A percentile compares a stretch with the other conserved stretches of the same genome.
Evolutionary conservation across 106 monocot genomes (phyloP).

Genomic region (Apostasia ramifera): DNA sequence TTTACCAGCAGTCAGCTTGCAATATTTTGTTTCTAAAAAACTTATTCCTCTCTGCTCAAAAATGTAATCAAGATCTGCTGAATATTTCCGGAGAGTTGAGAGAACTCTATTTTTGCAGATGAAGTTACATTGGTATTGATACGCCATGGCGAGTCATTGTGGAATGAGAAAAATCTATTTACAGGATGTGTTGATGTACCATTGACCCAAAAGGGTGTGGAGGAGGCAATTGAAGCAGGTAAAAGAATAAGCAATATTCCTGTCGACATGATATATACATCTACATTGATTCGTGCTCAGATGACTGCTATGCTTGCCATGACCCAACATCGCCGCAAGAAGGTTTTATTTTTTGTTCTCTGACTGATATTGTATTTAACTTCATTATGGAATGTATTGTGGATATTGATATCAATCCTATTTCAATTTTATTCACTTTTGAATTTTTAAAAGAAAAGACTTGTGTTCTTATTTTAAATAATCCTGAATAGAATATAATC

Average conservation of each 20-base stretch:
- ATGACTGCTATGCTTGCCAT: conserved; percentile 99
- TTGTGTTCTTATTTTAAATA: not conserved
- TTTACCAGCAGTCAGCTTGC: not conserved
- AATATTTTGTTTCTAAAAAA: not conserved
- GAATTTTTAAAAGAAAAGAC: not conserved
- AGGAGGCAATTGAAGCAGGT: conserved; percentile 96
- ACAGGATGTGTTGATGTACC: conserved; percentile 99
- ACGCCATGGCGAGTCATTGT: conserved; percentile 93
- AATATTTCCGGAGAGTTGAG: not conserved
- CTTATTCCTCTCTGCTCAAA: no score
- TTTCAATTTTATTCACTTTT: no score
- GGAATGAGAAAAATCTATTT: conserved; percentile 99
- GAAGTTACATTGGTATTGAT: conserved; percentile 90
- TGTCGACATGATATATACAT: conserved; percentile 84
- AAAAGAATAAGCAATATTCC: conserved; percentile 94
- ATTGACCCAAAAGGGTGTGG: conserved; percentile 77
- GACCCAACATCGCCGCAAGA: conserved; percentile 94
- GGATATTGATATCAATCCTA: no score
- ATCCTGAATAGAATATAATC: not conserved
- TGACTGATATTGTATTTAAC: not conserved
- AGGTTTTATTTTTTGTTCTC: conserved; percentile 31
- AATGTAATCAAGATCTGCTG: no score
- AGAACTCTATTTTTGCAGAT: conserved; percentile 35
- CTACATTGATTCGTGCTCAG: conserved; percentile 86
- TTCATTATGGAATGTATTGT: not conserved